A percentile compares a stretch with the other conserved stretches of the same genome.
Conservation (phyloP, 2,329 filamentous ascomycete genomes). For the Didymella pomorum region DNA sequence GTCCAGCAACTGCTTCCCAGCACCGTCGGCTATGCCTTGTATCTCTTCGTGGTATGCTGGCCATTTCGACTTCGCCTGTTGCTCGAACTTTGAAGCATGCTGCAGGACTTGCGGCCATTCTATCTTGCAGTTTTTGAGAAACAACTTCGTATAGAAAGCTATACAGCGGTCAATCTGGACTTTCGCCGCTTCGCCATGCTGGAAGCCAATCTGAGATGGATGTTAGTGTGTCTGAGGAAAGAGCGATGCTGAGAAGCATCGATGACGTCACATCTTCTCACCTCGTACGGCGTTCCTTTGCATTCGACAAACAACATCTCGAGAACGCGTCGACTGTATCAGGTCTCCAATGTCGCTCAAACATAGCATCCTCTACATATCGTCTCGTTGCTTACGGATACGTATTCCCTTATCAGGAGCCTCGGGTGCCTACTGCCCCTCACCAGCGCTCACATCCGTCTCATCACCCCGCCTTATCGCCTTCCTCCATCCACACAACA, state of each 20-base stretch:
- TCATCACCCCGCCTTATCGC: constrained; percentile 17
- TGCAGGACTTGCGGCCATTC: constrained; percentile 57
- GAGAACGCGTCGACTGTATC: neutral
- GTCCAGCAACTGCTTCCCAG: constrained; percentile 56
- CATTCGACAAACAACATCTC: constrained; percentile 54
- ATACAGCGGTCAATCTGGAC: constrained; percentile 55
- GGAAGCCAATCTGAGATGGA: constrained; percentile 55
- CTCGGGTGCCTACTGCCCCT: constrained; percentile 19
- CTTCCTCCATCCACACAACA: constrained; percentile 4
- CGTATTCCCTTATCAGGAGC: neutral
- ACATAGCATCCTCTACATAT: neutral
- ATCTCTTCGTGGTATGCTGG: constrained; percentile 57
- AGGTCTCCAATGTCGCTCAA: neutral
- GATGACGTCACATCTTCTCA: constrained; percentile 36
- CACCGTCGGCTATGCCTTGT: constrained; percentile 62
- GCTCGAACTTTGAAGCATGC: constrained; percentile 58
- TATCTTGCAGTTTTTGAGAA: constrained; percentile 57
- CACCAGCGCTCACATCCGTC: constrained; percentile 33
- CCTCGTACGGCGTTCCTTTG: constrained; percentile 55
- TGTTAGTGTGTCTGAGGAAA: neutral
- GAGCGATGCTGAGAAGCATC: neutral
- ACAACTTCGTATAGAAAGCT: constrained; percentile 58
- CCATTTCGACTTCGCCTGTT: constrained; percentile 54
- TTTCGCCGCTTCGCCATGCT: constrained; percentile 55
- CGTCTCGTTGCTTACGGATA: neutral